A percentile compares a stretch with the other conserved stretches of the same genome.
Conservation (phyloP, 257 asterid species). For the Rauvolfia tetraphylla region DNA sequence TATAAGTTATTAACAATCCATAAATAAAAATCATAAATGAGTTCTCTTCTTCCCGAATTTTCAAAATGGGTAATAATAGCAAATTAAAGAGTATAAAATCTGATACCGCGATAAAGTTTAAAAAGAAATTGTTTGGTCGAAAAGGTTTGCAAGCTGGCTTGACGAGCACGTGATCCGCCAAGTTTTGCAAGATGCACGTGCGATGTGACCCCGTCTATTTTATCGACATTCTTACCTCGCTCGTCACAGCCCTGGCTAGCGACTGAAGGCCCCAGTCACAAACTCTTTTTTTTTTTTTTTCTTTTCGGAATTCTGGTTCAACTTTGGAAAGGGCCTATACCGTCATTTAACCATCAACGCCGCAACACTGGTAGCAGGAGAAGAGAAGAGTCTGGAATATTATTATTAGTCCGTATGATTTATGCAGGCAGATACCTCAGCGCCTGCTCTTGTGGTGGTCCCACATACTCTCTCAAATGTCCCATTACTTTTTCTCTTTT, state of each 20-base stretch:
- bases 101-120: neutral
- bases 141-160: neutral
- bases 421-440: neutral
- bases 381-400: neutral
- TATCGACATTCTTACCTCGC: neutral
- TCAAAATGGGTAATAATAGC: too few species aligned
- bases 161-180: conserved; percentile 2
- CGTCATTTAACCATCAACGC: neutral
- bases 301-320: too few species aligned
- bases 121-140: neutral
- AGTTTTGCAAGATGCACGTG: conserved; percentile 4
- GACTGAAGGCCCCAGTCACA: too few species aligned
- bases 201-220: neutral
- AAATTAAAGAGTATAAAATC: too few species aligned
- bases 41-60: too few species aligned
- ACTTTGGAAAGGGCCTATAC: neutral
- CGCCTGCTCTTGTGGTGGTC: neutral
- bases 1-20: too few species aligned
- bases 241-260: neutral
- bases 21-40: too few species aligned
- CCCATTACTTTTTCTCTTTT: neutral
- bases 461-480: neutral
- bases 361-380: neutral
- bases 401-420: too few species aligned
- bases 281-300: too few species aligned